A percentile compares a stretch with the other conserved stretches of the same genome.
Conservation (phyloP, 805 yeast genomes). For the Tetrapisispora taiwanensis region DNA sequence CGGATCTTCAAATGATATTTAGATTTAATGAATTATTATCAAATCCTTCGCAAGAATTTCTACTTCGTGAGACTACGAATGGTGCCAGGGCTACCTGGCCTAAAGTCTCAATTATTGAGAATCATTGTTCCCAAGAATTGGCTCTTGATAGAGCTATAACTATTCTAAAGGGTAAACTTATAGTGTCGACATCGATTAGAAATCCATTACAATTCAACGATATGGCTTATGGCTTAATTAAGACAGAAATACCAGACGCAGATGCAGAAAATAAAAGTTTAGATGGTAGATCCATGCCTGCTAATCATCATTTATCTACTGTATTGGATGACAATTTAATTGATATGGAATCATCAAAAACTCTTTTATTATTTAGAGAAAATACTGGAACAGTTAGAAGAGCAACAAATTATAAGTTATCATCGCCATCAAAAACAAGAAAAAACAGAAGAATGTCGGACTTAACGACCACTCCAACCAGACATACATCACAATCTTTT, state of each 20-base stretch:
- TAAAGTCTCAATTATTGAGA: constrained; percentile 66
- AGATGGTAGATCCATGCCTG: background rate
- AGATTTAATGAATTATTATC: constrained; percentile 56
- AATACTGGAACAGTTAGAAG: constrained; percentile 8
- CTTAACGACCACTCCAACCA: constrained; percentile 10
- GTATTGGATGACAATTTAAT: constrained; percentile 23
- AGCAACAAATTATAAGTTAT: constrained; percentile 1
- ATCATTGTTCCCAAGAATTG: constrained; percentile 86
- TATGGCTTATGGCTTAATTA: constrained; percentile 16
- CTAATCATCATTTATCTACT: constrained; percentile 4
- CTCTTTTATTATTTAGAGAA: constrained; percentile 16
- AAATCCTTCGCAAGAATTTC: constrained; percentile 72
- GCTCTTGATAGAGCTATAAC: constrained; percentile 71
- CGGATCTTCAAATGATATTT: constrained; percentile 46
- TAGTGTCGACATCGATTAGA: constrained; percentile 28
- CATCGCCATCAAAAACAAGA: background rate
- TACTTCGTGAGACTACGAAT: constrained; percentile 50
- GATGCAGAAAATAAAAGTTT: constrained; percentile 1
- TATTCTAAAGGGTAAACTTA: constrained; percentile 48
- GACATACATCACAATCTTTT: constrained; percentile 12
- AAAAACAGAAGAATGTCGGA: constrained; percentile 19
- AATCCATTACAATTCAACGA: constrained; percentile 22
- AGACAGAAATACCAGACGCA: constrained; percentile 8
- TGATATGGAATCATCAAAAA: constrained; percentile 18
- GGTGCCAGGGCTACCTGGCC: constrained; percentile 95